Evolutionary conservation across 176 grass and related monocot species (phyloP).

Genomic region (Bromus sterilis): DNA sequence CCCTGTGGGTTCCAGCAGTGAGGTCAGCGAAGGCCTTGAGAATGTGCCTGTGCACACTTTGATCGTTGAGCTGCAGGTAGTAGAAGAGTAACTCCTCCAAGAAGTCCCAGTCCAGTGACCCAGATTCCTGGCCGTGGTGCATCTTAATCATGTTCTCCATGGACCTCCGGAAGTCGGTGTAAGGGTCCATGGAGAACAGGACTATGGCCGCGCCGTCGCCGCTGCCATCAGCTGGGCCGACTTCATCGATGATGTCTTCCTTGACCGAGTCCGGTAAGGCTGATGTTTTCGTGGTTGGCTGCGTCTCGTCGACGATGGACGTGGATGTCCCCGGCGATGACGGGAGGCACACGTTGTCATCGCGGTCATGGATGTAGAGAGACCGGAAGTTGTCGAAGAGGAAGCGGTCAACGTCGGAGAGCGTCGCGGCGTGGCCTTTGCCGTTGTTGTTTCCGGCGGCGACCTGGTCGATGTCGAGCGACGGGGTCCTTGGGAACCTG

Average conservation of each 20-base stretch:
- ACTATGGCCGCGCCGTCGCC: slow-evolving; percentile 19
- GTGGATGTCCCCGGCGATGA: slow-evolving; percentile 9
- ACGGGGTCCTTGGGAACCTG: slow-evolving; percentile 50
- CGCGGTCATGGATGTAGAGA: slow-evolving; percentile 42
- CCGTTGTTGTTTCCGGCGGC: too few species aligned
- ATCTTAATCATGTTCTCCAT: slow-evolving; percentile 56
- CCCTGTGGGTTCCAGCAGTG: slow-evolving; percentile 20
- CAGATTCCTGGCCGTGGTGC: slow-evolving; percentile 16
- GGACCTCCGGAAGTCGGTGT: slow-evolving; percentile 55
- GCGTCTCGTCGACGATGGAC: background rate
- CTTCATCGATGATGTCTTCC: background rate
- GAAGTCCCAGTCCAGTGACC: slow-evolving; percentile 83
- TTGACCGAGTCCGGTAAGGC: background rate
- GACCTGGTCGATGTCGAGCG: slow-evolving; percentile 22
- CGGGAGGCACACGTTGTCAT: background rate
- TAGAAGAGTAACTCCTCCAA: slow-evolving; percentile 69
- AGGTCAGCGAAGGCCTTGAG: slow-evolving; percentile 60
- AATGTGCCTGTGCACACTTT: slow-evolving; percentile 62
- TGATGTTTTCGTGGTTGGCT: background rate
- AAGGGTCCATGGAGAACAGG: slow-evolving; percentile 62
- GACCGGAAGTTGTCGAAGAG: slow-evolving; percentile 71
- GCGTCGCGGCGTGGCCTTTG: slow-evolving; percentile 43
- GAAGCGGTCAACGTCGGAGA: slow-evolving; percentile 80
- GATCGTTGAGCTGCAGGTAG: slow-evolving; percentile 82
- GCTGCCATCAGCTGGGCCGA: background rate